phyloP scores from a whole-genome alignment of 306 rosid genomes.

The Acacia crassicarpa region DNA sequence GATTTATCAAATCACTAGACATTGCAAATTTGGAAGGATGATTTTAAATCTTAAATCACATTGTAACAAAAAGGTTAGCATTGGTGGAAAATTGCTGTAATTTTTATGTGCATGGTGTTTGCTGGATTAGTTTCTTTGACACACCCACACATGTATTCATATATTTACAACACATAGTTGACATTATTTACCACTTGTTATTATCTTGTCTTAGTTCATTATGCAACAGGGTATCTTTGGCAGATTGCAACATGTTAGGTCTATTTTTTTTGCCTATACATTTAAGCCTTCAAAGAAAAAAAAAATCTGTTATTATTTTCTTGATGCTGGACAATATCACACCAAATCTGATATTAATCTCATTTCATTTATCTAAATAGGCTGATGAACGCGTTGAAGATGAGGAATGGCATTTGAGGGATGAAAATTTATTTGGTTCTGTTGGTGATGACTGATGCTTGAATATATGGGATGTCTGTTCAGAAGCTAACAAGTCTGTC shows the following conservation, averaged over 20 bases:
- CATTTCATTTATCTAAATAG: conserved; percentile 36
- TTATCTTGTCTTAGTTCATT: background rate
- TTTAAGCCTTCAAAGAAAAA: background rate
- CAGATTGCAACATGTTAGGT: background rate
- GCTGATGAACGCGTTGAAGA: conserved; percentile 97
- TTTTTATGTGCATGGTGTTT: background rate
- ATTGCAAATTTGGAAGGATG: background rate
- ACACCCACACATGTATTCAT: no score
- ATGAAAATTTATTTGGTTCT: conserved; percentile 93
- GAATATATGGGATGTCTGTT: conserved; percentile 90
- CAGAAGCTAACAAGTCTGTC: conserved; percentile 79
- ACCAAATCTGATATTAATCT: background rate
- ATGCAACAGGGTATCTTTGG: background rate
- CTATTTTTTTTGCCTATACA: background rate
- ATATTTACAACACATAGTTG: background rate
- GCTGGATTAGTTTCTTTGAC: no score
- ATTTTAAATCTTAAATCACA: no score
- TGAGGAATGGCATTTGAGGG: conserved; percentile 99
- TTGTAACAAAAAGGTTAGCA: background rate
- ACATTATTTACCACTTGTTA: background rate
- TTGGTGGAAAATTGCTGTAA: background rate
- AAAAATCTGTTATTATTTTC: background rate
- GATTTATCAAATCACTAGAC: background rate
- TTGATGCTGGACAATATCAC: background rate
- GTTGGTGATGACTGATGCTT: conserved; percentile 96